Percentiles rank a stretch among this genome's conserved stretches.
These are phyloP conservation scores for Eragrostis curvula DNA, from an alignment of 176 grass and related monocot species.

Conservation along the genomic window DNA sequence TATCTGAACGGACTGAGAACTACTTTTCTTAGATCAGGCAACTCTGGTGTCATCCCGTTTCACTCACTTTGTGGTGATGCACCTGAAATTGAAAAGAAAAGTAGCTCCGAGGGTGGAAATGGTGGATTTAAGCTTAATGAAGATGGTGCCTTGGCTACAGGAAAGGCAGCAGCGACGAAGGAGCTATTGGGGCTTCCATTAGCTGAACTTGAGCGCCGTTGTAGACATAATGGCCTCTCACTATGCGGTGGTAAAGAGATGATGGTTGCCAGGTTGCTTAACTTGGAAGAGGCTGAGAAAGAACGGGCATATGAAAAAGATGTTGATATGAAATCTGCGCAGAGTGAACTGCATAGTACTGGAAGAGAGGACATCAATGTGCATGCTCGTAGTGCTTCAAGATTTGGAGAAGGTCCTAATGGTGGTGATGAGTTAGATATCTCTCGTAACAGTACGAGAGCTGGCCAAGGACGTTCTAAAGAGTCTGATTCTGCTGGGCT, in stretches of 20 bases:
- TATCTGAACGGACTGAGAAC: slow-evolving; percentile 88
- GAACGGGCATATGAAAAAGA: slow-evolving; percentile 67
- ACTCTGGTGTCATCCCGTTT: slow-evolving; percentile 75
- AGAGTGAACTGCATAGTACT: slow-evolving; percentile 39
- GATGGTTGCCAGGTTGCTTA: slow-evolving; percentile 96
- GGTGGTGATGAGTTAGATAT: slow-evolving; percentile 43
- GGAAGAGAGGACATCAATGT: slow-evolving; percentile 52
- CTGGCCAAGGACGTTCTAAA: slow-evolving; percentile 16
- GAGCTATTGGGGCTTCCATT: slow-evolving; percentile 86
- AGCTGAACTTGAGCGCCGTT: slow-evolving; percentile 93
- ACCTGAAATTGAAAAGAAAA: slow-evolving; percentile 93
- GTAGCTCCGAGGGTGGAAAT: slow-evolving; percentile 52
- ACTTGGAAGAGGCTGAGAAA: slow-evolving; percentile 88
- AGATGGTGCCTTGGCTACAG: slow-evolving; percentile 87
- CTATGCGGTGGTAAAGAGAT: slow-evolving; percentile 88
- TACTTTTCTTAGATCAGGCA: slow-evolving; percentile 88
- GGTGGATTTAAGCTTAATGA: slow-evolving; percentile 81
- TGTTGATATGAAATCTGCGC: slow-evolving; percentile 68
- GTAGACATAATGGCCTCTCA: slow-evolving; percentile 94
- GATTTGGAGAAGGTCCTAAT: slow-evolving; percentile 46
- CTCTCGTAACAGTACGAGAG: slow-evolving; percentile 40
- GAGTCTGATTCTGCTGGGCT: slow-evolving; percentile 40
- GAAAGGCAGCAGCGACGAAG: slow-evolving; percentile 75
- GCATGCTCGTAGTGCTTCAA: slow-evolving; percentile 35
- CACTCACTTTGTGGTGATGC: slow-evolving; percentile 91